Evolutionary conservation across 306 rosid species (phyloP).

Genomic region (Oemleria cerasiformis): DNA sequence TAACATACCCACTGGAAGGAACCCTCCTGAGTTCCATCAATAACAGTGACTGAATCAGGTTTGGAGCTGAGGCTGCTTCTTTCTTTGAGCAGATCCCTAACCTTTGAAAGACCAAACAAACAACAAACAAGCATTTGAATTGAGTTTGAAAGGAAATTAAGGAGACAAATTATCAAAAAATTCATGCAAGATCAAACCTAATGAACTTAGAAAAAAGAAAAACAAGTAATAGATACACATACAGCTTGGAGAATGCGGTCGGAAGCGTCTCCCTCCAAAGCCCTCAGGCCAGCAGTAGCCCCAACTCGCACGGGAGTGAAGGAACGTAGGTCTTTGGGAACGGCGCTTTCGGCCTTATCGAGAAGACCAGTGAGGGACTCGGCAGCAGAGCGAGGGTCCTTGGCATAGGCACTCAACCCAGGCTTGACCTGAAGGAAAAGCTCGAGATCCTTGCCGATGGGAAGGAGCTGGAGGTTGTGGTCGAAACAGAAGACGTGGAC

Average conservation of each 20-base stretch:
- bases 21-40: slow-evolving; percentile 98
- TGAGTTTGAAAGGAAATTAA: too few relatives aligned
- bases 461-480: slow-evolving; percentile 65
- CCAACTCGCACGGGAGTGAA: slow-evolving; percentile 95
- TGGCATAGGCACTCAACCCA: slow-evolving; percentile 75
- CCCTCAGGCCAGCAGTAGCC: slow-evolving; percentile 96
- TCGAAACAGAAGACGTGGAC: slow-evolving; percentile 91
- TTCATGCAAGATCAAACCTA: background rate
- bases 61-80: slow-evolving; percentile 55
- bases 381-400: slow-evolving; percentile 70
- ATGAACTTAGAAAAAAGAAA: background rate
- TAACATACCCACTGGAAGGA: slow-evolving; percentile 88
- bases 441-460: slow-evolving; percentile 88
- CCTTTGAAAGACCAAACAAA: slow-evolving; percentile 41
- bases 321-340: slow-evolving; percentile 65
- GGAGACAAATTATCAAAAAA: too few relatives aligned
- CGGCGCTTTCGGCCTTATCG: slow-evolving; percentile 65
- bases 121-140: background rate
- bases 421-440: slow-evolving; percentile 72
- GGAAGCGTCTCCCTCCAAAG: slow-evolving; percentile 76
- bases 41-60: slow-evolving; percentile 62
- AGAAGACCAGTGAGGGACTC: slow-evolving; percentile 61
- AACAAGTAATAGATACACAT: slow-evolving; percentile 9
- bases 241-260: slow-evolving; percentile 90
- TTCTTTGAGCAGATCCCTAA: slow-evolving; percentile 68